Evolutionary conservation across 345 rosid genomes (phyloP), one percentile per base, ranked within the genome.

Genomic region (Syzygium grande): DNA sequence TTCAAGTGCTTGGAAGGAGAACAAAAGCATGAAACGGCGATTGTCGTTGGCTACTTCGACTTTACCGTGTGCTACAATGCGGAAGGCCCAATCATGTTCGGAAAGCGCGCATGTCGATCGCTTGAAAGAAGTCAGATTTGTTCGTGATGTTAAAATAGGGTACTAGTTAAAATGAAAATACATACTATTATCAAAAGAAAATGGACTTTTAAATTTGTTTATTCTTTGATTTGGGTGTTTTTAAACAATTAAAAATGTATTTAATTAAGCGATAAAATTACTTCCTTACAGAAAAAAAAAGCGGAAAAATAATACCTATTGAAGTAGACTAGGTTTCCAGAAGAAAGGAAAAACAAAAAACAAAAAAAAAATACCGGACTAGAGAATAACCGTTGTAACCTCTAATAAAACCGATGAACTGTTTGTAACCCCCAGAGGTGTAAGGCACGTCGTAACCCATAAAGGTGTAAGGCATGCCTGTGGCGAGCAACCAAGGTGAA

Each of bases 401-500:
- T 2, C 34, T 7, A 61, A 29, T 13, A n/a, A n/a, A 61, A n/a
- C 73, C 19, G 34, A 0, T 61, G 15, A 27, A 61, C 34, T 12
- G 17, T 61, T n/a, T 61, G 34, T 15, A 11, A 61, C 68, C 68
- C 16, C 17, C 16, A 9, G 34, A 61, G 68, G 34, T 7, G 17
- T 61, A 12, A 61, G 68, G 68, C 68, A n/a, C 8, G 29, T 61
- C 7, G 17, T 61, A 61, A n/a, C 17, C 73, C 34, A 61, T 95
- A 63, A 93, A 87, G 12, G 93, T 88, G 89, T 93, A 92, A 5
- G 96, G 94, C n/a, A 94, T 92, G 27, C 84, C 87, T 0, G 94
- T 87, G 1, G 85, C 90, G 0, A 94, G 94, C 61, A 95, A 87
- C 97, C 96, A 95, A 29, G 95, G n/a, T n/a, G n/a, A n/a, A n/a